Percentiles rank a stretch among this genome's conserved stretches.
These are phyloP conservation scores for Carallia pectinifolia DNA, from an alignment of 345 rosid genomes.

Conservation along the genomic window DNA sequence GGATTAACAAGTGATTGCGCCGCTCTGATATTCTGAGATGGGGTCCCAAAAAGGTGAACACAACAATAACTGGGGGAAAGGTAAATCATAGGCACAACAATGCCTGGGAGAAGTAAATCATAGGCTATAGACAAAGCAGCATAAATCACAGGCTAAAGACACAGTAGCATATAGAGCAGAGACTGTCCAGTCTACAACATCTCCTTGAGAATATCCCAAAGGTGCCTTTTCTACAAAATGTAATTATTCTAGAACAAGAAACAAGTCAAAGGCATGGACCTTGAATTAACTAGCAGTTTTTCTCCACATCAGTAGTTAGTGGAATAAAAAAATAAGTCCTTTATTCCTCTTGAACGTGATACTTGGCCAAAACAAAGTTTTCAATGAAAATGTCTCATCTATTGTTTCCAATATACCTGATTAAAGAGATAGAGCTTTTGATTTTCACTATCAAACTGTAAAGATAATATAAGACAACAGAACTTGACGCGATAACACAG, in stretches of 20 bases:
- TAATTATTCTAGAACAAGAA: not conserved
- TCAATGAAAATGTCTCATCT: not conserved
- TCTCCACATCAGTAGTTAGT: not conserved
- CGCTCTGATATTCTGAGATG: slow-evolving; percentile 67
- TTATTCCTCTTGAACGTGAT: not conserved
- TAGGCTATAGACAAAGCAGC: slow-evolving; percentile 6
- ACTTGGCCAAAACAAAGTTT: not conserved
- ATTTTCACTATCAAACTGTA: not conserved
- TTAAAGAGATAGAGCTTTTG: too few relatives aligned
- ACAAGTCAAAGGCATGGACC: not conserved
- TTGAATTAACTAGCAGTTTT: slow-evolving; percentile 7
- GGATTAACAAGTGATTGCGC: slow-evolving; percentile 56
- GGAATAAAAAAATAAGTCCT: not conserved
- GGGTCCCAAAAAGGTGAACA: slow-evolving; percentile 5
- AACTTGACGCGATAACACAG: not conserved
- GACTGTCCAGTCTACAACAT: not conserved
- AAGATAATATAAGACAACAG: not conserved
- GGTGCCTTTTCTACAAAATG: not conserved
- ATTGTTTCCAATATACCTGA: too few relatives aligned
- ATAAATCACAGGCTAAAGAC: not conserved
- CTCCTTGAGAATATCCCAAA: not conserved
- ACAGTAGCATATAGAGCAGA: not conserved
- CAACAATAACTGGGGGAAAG: not conserved
- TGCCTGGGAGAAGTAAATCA: not conserved
- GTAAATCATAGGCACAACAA: not conserved